Evolutionary conservation across 179 eudicot genomes (phyloP).

Genomic region (Amaranthus tricolor): DNA sequence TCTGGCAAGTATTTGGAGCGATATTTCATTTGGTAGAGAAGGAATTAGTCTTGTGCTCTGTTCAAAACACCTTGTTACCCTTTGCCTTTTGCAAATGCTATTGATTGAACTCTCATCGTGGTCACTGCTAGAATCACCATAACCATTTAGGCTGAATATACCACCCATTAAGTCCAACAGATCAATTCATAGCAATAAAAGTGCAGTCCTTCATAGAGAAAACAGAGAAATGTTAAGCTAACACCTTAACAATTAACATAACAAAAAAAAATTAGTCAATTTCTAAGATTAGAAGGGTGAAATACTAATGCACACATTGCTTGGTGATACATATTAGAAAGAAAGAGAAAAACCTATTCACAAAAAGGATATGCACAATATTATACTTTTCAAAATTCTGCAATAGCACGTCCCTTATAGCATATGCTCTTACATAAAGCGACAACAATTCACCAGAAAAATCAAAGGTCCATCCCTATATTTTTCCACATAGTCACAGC

Average conservation of each 20-base stretch:
- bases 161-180: conserved; percentile 58
- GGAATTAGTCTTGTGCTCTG: conserved; percentile 67
- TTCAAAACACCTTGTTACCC: conserved; percentile 50
- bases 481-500: background rate
- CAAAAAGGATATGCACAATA: too few species aligned
- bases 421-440: background rate
- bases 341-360: background rate
- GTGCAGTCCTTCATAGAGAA: conserved; percentile 5
- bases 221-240: background rate
- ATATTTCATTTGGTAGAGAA: conserved; percentile 84
- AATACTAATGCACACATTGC: too few species aligned
- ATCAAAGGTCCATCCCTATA: background rate
- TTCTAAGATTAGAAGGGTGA: too few species aligned
- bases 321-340: too few species aligned
- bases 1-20: conserved; percentile 85
- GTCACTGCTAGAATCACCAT: conserved; percentile 27
- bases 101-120: conserved; percentile 31
- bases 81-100: conserved; percentile 63
- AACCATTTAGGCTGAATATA: conserved; percentile 48
- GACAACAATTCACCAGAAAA: background rate
- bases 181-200: conserved; percentile 23
- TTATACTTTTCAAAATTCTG: too few species aligned
- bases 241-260: background rate
- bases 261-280: background rate
- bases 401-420: background rate